Percentiles rank a stretch among this genome's conserved stretches.
Conservation (phyloP, 1,284 basidiomycete species). For the Tylopilus sp. region DNA sequence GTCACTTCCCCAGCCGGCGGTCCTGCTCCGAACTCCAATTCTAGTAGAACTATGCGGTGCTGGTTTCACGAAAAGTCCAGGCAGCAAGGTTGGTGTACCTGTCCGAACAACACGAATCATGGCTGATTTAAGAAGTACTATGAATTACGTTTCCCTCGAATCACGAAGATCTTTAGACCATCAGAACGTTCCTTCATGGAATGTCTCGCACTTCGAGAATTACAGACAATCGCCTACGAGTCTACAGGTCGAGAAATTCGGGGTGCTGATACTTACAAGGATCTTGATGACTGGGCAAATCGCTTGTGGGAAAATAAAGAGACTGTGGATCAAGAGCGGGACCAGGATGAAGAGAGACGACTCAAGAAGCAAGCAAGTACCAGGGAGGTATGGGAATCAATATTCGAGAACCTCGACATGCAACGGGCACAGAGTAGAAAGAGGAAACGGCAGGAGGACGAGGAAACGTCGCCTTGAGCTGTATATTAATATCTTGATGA, state of each 20-base stretch:
- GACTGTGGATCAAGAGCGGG: conserved; percentile 6
- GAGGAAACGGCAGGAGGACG: conserved; percentile 16
- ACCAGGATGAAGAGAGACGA: conserved; percentile 11
- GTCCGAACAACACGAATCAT: neutral
- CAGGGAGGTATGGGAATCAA: conserved; percentile 30
- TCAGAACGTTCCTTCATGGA: conserved; percentile 63
- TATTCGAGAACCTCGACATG: conserved; percentile 25
- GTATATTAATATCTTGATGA: neutral
- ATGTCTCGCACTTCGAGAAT: conserved; percentile 43
- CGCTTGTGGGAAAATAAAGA: conserved; percentile 27
- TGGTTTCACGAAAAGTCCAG: conserved; percentile 67
- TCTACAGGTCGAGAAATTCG: conserved; percentile 48
- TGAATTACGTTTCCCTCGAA: conserved; percentile 77
- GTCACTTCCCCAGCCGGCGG: conserved; percentile 49
- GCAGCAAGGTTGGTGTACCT: conserved; percentile 46
- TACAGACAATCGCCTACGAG: conserved; percentile 50
- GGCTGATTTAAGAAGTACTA: conserved; percentile 53
- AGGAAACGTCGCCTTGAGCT: conserved; percentile 31
- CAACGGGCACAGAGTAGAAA: conserved; percentile 15
- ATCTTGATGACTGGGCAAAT: conserved; percentile 35
- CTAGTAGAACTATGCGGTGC: conserved; percentile 76
- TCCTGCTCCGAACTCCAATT: conserved; percentile 61
- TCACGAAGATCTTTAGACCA: conserved; percentile 61
- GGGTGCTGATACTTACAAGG: conserved; percentile 31
- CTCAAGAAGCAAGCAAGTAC: conserved; percentile 20